Base-by-base conservation (phyloP, 495 filamentous ascomycete species). In the Hypoxylon fragiforme region DNA sequence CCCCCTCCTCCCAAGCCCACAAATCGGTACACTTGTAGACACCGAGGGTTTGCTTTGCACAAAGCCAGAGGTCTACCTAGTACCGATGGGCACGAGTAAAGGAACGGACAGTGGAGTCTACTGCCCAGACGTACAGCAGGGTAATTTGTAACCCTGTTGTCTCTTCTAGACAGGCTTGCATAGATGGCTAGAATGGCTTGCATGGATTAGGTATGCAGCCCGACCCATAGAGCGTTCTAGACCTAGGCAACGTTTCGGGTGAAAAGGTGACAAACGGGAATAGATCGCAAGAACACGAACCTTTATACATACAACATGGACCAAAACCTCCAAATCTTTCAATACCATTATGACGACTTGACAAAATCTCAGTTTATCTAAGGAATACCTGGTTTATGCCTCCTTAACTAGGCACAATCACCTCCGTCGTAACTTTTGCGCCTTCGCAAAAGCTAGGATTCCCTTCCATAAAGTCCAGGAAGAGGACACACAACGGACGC, bases 251-350 rank as follows among this genome's bases (percentile, higher is more conserved):
- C 52, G 58, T 62, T 62, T 62, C 52, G 58, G 58, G 58, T 57
- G 58, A 62, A 57, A 48, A 62, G 57, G 58, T 57, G 58, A 62
- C 52, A 56, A 57, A 48, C 58, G 52, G 52, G 58, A 57, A 56
- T 39, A 52, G 37, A 53, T 51, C 51, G 58, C 57, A 51, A 37
- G 52, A 53, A 46, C 20, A 35, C 57, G 38, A 62, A 37, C 13
- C 34, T 2, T 5, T 56, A 51, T 56, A 50, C 51, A n/a, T n/a
- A n/a, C n/a, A n/a, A n/a, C n/a, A n/a, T n/a, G n/a, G 32, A 35
- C 24, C 52, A 38, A 44, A 22, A 48, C 47, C 45, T 46, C 50
- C n/a, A n/a, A n/a, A n/a, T n/a, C 45, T 56, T 48, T 38, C 58
- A 38, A 49, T 15, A 21, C 24, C 38, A 15, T 38, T 43, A 11